These are phyloP conservation scores for Neurospora tetraspora DNA, from an alignment of 495 filamentous ascomycete species.

Conservation along the genomic window DNA sequence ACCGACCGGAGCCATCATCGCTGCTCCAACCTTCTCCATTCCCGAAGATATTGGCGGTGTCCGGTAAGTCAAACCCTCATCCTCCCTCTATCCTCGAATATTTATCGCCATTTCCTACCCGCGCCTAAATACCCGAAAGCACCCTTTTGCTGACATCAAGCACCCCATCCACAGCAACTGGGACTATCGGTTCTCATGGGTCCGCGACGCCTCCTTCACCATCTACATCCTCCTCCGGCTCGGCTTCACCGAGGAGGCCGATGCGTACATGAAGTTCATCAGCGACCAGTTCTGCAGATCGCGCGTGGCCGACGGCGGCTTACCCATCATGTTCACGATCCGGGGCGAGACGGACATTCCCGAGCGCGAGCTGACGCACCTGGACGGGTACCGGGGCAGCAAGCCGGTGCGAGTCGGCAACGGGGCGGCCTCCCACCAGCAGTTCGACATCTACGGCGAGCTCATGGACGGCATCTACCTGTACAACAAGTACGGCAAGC, in stretches of 20 bases:
- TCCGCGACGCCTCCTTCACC: slow-evolving; percentile 63
- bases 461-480: slow-evolving; percentile 67
- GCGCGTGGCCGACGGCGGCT: slow-evolving; percentile 34
- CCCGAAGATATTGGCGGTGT: slow-evolving; percentile 62
- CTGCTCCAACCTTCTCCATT: slow-evolving; percentile 49
- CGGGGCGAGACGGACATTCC: slow-evolving; percentile 61
- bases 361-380: slow-evolving; percentile 52
- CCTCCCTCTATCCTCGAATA: not conserved
- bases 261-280: slow-evolving; percentile 66
- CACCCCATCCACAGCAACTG: slow-evolving; percentile 45
- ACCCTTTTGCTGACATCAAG: not conserved
- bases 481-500: slow-evolving; percentile 69
- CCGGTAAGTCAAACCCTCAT: slow-evolving; percentile 20
- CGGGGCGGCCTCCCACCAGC: slow-evolving; percentile 61
- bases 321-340: slow-evolving; percentile 73
- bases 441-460: slow-evolving; percentile 69
- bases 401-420: slow-evolving; percentile 66
- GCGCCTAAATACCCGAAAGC: not conserved
- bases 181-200: slow-evolving; percentile 71
- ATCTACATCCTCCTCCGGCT: slow-evolving; percentile 66
- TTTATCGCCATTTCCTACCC: not conserved
- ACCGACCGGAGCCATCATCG: slow-evolving; percentile 40
- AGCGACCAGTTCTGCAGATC: slow-evolving; percentile 51
- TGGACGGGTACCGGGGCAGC: slow-evolving; percentile 58
- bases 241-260: slow-evolving; percentile 63